These are phyloP conservation scores for Pseudogymnoascus sp. DNA, from an alignment of 2,329 filamentous ascomycete species.

Conservation along the genomic window DNA sequence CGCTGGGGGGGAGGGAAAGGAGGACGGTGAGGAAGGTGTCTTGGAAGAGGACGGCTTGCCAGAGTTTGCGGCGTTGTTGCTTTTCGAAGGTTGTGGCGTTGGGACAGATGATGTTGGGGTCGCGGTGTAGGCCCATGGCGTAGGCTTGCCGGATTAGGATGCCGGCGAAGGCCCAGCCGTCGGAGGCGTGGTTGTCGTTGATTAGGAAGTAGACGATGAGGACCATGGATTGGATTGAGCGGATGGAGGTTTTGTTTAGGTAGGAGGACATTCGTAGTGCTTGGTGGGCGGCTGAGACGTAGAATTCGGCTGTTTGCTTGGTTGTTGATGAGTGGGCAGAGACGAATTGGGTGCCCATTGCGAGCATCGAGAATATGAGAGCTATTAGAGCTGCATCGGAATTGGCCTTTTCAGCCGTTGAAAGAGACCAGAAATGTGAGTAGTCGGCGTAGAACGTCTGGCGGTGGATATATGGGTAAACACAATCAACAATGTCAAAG, in stretches of 20 bases:
- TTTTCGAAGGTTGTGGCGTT: constrained; percentile 63
- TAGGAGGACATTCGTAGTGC: constrained; percentile 68
- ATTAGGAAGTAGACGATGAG: constrained; percentile 77
- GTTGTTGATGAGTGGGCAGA: constrained; percentile 47
- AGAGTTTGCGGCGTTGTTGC: constrained; percentile 69
- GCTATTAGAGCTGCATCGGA: constrained; percentile 63
- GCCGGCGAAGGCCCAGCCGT: constrained; percentile 75
- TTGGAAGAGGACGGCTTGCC: constrained; percentile 74
- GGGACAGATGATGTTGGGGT: constrained; percentile 66
- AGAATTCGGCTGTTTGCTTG: constrained; percentile 73
- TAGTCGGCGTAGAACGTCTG: constrained; percentile 72
- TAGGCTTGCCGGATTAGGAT: constrained; percentile 71
- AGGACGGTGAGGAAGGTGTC: constrained; percentile 76
- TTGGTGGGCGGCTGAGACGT: constrained; percentile 72
- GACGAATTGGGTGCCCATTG: constrained; percentile 71
- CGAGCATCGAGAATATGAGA: constrained; percentile 68
- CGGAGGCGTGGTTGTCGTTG: constrained; percentile 77
- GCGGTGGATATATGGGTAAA: constrained; percentile 73
- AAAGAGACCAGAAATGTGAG: constrained; percentile 65
- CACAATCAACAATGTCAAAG: constrained; percentile 66
- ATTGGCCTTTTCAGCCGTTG: constrained; percentile 46
- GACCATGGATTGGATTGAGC: constrained; percentile 72
- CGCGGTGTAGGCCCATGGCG: constrained; percentile 72
- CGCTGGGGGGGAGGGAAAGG: constrained; percentile 66
- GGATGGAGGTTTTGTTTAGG: constrained; percentile 63